Base-by-base conservation (phyloP, 805 yeast species). In the Monosporozyma yasuniensis region DNA sequence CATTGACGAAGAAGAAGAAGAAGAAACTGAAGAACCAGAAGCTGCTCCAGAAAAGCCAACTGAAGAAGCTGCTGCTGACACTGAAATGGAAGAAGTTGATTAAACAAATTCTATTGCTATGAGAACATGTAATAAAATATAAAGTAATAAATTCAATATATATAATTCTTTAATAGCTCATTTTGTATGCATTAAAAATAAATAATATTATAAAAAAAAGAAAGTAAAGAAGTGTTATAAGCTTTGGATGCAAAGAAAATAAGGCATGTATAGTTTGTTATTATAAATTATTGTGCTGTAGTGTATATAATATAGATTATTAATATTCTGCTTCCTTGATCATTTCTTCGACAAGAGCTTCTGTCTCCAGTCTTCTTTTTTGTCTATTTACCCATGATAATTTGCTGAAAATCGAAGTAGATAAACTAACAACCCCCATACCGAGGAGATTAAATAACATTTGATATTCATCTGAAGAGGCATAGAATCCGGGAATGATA, bases 1-100 rank as follows among this genome's bases (percentile, higher is more conserved):
- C 84, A 89, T 93, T 67, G 99, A 93, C 66, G 96, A 88, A 72
- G 89, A 83, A 34, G 87, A 82, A 66, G 80, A 70, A 58, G 76
- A 67, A 34, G 86, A 81, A 64, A 72, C 61, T 48, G 70, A 61
- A 49, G 56, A 42, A 42, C 71, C 71, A 56, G 76, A 66, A 53
- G 64, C 71, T 48, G 60, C 75, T 51, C 71, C 42, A n/a, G 83
- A 74, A 59, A 78, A 75, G 58, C 72, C 75, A 54, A 65, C 70
- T 50, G 72, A 78, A 55, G 68, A 76, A 64, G 82, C 80, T 54
- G 81, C 83, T 65, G 89, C 82, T 67, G 96, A 88, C 77, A 83
- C 95, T 57, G 96, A 89, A 68, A 93, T 91, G 99, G 99, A 91
- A 81, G 99, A 91, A 78, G 97, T 91, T 72, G 99, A 91, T 75